Percentiles rank a stretch among this genome's conserved stretches.
phyloP scores from a whole-genome alignment of 441 rosid genomes.

The Aquilaria agallochum region DNA sequence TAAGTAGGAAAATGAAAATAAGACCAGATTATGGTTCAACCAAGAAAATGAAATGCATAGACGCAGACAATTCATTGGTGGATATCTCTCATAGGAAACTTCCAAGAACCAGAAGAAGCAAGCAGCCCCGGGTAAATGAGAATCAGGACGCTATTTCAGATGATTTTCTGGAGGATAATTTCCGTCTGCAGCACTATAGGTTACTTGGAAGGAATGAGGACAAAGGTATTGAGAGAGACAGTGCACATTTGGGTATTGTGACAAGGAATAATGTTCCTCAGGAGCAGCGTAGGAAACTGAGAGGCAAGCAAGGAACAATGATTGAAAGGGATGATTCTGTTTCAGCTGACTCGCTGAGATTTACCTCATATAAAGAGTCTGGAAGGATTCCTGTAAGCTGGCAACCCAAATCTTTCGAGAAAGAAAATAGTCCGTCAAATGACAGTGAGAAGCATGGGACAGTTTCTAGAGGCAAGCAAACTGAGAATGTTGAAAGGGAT shows the following conservation, averaged over 20 bases:
- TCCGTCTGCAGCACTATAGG: conserved; percentile 10
- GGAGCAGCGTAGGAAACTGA: neutral
- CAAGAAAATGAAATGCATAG: conserved; percentile 34
- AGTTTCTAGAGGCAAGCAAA: conserved; percentile 25
- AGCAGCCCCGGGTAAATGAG: conserved; percentile 36
- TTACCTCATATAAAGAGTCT: conserved; percentile 26
- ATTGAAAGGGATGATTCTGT: conserved; percentile 38
- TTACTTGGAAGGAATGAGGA: conserved; percentile 12
- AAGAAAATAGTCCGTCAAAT: conserved; percentile 30
- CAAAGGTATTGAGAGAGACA: too few species aligned
- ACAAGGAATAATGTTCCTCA: too few species aligned
- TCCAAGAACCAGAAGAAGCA: conserved; percentile 19
- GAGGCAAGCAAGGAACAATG: conserved; percentile 23
- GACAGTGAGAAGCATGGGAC: conserved; percentile 22
- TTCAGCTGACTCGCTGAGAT: conserved; percentile 41
- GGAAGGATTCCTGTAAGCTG: conserved; percentile 38
- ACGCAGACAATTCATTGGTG: too few species aligned
- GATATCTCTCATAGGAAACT: too few species aligned
- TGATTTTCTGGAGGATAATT: conserved; percentile 42
- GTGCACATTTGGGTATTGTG: too few species aligned
- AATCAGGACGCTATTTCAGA: conserved; percentile 38
- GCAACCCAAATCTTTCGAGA: conserved; percentile 19
- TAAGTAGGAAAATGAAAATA: conserved; percentile 61
- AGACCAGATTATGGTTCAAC: conserved; percentile 28
- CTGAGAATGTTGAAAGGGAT: conserved; percentile 29